Conservation (phyloP, 2,329 filamentous ascomycete genomes). For the Trichoderma simmonsii region DNA sequence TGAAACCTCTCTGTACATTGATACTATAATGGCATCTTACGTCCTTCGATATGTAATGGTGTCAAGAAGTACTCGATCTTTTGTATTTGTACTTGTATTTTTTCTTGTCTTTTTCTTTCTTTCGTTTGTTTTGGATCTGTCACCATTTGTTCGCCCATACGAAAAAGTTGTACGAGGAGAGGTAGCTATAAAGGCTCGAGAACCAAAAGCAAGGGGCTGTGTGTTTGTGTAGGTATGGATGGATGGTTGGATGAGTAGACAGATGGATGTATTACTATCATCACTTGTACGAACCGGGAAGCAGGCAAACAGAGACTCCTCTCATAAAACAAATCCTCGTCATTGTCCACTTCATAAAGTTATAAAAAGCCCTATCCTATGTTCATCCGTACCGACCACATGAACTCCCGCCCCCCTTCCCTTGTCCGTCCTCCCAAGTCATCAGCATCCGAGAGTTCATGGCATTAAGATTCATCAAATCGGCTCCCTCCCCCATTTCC, state of each 20-base stretch:
- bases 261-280: neutral
- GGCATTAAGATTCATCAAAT: conserved; percentile 7
- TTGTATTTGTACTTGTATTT: neutral
- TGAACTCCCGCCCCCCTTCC: neutral
- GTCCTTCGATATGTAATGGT: conserved; percentile 8
- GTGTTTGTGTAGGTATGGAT: too few species aligned
- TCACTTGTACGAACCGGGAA: neutral
- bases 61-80: neutral
- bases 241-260: neutral
- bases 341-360: conserved; percentile 6
- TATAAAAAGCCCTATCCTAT: conserved; percentile 16
- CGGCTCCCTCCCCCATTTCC: neutral
- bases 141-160: neutral
- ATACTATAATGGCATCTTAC: conserved; percentile 18
- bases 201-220: too few species aligned
- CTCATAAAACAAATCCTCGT: neutral
- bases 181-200: too few species aligned
- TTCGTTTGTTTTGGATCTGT: neutral
- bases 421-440: neutral
- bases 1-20: conserved; percentile 19
- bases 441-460: conserved; percentile 10
- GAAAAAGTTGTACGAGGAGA: neutral
- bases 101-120: neutral
- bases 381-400: conserved; percentile 11
- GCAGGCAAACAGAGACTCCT: neutral